A percentile compares a stretch with the other conserved stretches of the same genome.
phyloP scores from a whole-genome alignment of 495 filamentous ascomycete genomes.

The Articulospora tetracladia region DNA sequence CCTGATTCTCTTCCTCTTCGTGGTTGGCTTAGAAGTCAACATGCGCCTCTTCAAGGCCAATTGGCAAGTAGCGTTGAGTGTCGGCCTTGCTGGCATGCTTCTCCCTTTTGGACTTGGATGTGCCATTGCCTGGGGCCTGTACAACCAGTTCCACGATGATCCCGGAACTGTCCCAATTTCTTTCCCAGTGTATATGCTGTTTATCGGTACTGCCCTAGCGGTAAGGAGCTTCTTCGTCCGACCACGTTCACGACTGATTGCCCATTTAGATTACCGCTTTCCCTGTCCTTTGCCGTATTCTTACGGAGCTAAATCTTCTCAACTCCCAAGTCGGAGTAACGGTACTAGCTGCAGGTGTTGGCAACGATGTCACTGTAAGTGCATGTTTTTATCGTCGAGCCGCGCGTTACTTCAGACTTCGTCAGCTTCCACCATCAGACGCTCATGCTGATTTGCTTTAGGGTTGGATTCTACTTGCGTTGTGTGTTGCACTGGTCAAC shows the following conservation, averaged over 20 bases:
- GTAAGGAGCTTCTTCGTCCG: conserved; percentile 3
- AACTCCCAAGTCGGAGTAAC: conserved; percentile 83
- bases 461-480: conserved; percentile 90
- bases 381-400: too few species aligned
- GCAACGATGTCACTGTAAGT: conserved; percentile 69
- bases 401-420: too few species aligned
- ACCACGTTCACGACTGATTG: neutral
- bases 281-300: conserved; percentile 89
- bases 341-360: conserved; percentile 88
- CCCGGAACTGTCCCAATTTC: conserved; percentile 54
- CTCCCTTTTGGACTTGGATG: conserved; percentile 68
- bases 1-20: conserved; percentile 85
- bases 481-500: conserved; percentile 94
- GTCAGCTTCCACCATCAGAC: neutral
- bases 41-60: conserved; percentile 79
- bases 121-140: conserved; percentile 84
- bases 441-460: neutral
- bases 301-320: conserved; percentile 89
- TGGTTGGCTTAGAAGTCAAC: conserved; percentile 91
- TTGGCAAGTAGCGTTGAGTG: conserved; percentile 79
- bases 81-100: conserved; percentile 81
- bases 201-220: conserved; percentile 87
- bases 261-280: conserved; percentile 77
- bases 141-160: conserved; percentile 70
- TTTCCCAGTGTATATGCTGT: conserved; percentile 85